Evolutionary conservation across 108 stramenopile species (phyloP).

Genomic region (Chaetoceros tenuissimus): DNA sequence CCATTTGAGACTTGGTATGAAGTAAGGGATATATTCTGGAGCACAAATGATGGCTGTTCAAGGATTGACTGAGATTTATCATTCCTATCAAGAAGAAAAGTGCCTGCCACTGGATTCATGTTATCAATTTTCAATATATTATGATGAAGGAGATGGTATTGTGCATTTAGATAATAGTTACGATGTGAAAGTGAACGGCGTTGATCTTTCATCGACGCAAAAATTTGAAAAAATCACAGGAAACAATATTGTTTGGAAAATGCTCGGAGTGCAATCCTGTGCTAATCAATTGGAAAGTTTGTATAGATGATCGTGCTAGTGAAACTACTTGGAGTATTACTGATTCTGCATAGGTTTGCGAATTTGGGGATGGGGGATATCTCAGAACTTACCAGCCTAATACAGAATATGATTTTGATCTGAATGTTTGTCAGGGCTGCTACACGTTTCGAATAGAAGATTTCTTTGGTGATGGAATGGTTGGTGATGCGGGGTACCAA

Average conservation of each 20-base stretch:
- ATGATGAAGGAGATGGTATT: conserved; percentile 30
- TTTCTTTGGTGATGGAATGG: not conserved
- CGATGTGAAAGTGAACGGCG: not conserved
- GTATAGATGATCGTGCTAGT: not conserved
- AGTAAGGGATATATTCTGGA: not conserved
- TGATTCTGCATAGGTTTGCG: not conserved
- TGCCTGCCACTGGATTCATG: not conserved
- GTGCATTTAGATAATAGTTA: not conserved
- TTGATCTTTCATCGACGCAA: not conserved
- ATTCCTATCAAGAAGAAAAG: not conserved
- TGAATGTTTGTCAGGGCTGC: not conserved
- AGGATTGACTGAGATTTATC: not conserved
- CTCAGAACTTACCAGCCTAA: not conserved
- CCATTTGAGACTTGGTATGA: not conserved
- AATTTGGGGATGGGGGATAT: not conserved
- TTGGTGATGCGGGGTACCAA: not conserved
- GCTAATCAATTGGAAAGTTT: not conserved
- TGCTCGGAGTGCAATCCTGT: not conserved
- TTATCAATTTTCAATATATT: conserved; percentile 20
- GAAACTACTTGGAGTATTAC: not conserved
- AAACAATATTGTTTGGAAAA: not conserved
- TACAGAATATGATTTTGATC: not conserved
- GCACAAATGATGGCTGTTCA: not conserved
- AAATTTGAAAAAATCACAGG: not conserved
- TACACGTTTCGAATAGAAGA: not conserved